Base-by-base conservation (phyloP, 2,329 filamentous ascomycete species). In the Diaporthe ilicicola region DNA sequence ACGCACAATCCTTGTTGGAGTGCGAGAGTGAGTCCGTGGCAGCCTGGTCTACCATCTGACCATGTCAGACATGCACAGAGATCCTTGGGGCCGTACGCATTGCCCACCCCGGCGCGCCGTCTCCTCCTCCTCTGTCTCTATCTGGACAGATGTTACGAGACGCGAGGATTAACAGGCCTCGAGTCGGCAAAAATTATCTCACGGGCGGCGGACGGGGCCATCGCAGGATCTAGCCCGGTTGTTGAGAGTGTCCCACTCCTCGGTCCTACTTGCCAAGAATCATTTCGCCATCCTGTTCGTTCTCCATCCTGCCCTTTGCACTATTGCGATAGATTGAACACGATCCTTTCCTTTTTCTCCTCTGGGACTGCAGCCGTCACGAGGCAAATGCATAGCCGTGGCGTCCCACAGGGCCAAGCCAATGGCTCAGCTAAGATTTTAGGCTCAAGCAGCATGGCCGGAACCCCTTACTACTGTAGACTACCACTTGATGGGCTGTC, bases 1-100 rank as follows among this genome's bases (percentile, higher is more conserved):
- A 71, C 66, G 53, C n/a, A 29, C 46, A 71, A 19, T 34, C 34
- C 24, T 34, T 34, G 4, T 34, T 34, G 27, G 27, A 12, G 39
- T 32, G 24, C n/a, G 1, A 19, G 37, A 17, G 37, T 22, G 19
- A 34, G 53, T 34, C 27, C n/a, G 56, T 62, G 39, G 56, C 39
- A 62, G 56, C 56, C 56, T 62, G 56, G 51, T 24, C 27, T n/a
- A n/a, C 39, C 27, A 42, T 22, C 22, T 67, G 54, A 53, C 37
- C 34, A 22, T 19, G 32, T 46, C 37, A 67, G 51, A 29, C 34
- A n/a, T 9, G 22, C 22, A 37, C 55, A 69, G 24, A 34, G 24
- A 46, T 65, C 70, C 42, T 59, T 69, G 64, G 65, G 70, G 70
- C 65, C 37, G 70, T 59, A 69, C 69, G 66, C 56, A 15, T 39